Base-by-base conservation (phyloP, 495 filamentous ascomycete species). In the Cercophora samala region DNA sequence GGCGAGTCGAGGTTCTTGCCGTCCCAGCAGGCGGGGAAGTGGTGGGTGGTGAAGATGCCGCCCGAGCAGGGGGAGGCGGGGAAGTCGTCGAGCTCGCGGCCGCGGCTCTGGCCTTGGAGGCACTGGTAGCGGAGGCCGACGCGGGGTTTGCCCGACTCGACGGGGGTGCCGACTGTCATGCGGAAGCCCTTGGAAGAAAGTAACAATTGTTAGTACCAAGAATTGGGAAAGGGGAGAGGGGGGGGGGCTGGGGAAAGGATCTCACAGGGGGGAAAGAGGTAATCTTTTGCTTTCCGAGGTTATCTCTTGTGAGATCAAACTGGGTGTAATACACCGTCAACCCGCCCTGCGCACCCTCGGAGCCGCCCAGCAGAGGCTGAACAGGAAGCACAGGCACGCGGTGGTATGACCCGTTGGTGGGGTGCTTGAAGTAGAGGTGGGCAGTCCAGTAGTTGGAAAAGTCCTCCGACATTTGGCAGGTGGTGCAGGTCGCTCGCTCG, bases 21-120 rank as follows among this genome's bases (percentile, higher is more conserved):
- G 71, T 87, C 84, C 84, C 84, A 86, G 74, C 82, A 81, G 62
- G 81, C 73, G 29, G 82, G 82, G 72, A 84, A 84, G 71, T 83
- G 81, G 68, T 83, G 81, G 13, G 80, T 78, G 8, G 79, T 70
- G 66, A 83, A 81, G 67, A 84, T 82, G 62, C 81, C 81, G 29
- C 67, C 82, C 9, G 72, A 66, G 72, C 82, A 85, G 0, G 80
- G 79, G 53, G 46, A 69, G 11, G 69, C 70, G 21, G 82, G 82
- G 74, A 85, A 82, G 66, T 80, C 76, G 5, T 68, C 64, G 65
- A 79, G 75, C 71, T 81, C 75, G 3, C 72, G 62, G 24, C 78
- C 72, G 66, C 78, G 37, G 74, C 78, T 74, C 21, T 70, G 72
- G 24, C 70, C 75, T 29, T 71, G 59, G 26, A 83, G 69, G 65